Evolutionary conservation across 2,329 filamentous ascomycete species (phyloP).

Genomic region (Sclerotinia sclerotiorum): DNA sequence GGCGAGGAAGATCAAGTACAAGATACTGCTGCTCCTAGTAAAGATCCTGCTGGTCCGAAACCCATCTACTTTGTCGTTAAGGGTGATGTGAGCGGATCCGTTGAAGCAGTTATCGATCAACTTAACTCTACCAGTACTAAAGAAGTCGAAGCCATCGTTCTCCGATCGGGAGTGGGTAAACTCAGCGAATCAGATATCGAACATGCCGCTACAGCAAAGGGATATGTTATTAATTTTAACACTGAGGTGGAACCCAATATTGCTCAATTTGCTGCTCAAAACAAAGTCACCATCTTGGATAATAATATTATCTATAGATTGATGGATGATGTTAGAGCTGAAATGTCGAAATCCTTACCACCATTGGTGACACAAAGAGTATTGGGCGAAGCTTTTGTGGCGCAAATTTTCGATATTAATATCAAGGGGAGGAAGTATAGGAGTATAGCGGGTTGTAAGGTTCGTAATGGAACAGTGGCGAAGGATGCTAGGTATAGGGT

Average conservation of each 20-base stretch:
- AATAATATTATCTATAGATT: slow-evolving; percentile 85
- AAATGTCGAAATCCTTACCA: slow-evolving; percentile 68
- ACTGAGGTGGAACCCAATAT: slow-evolving; percentile 66
- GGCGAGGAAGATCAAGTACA: slow-evolving; percentile 42
- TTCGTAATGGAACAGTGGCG: slow-evolving; percentile 75
- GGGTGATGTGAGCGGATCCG: slow-evolving; percentile 89
- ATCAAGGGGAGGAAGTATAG: slow-evolving; percentile 67
- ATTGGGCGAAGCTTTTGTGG: slow-evolving; percentile 82
- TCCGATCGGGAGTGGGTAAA: slow-evolving; percentile 74
- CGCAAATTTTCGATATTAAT: slow-evolving; percentile 81
- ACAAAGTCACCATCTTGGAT: slow-evolving; percentile 75
- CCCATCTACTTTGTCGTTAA: slow-evolving; percentile 83
- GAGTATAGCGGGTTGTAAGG: slow-evolving; percentile 82
- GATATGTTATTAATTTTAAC: slow-evolving; percentile 86
- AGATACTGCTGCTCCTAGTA: slow-evolving; percentile 27
- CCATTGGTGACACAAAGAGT: slow-evolving; percentile 68
- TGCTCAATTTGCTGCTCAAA: slow-evolving; percentile 64
- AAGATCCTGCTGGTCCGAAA: slow-evolving; percentile 45
- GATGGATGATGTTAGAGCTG: slow-evolving; percentile 67
- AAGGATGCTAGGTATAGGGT: slow-evolving; percentile 68
- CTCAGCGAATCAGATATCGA: slow-evolving; percentile 87
- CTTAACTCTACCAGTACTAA: slow-evolving; percentile 79
- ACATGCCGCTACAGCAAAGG: slow-evolving; percentile 74
- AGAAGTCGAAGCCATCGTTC: slow-evolving; percentile 74
- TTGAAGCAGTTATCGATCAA: slow-evolving; percentile 81